These are phyloP conservation scores for Hordeum vulgare DNA, from an alignment of 176 grass and related monocot genomes.

Conservation along the genomic window MorexV3_pseudomolecules_assembly NC_058520.1:379387158-379387657, in stretches of 20 bases:
- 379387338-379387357: background rate
- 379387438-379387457: background rate
- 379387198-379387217: conserved; percentile 71
- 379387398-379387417: background rate
- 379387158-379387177: conserved; percentile 48
- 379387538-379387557: conserved; percentile 43
- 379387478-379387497: conserved; percentile 55
- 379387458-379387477: conserved; percentile 11
- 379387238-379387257: background rate
- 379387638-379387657: background rate
- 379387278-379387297: background rate
- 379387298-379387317: background rate
- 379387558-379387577: conserved; percentile 39
- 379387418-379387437: conserved; percentile 1
- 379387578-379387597: conserved; percentile 85
- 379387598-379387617: conserved; percentile 53
- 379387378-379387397: background rate
- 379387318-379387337: background rate
- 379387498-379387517: conserved; percentile 52
- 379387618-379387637: background rate
- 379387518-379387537: conserved; percentile 63
- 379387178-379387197: conserved; percentile 40
- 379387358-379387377: background rate
- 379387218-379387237: conserved; percentile 56
- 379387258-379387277: background rate